Evolutionary conservation across 164 flowering plant species (phyloP).

Genomic region (Santalum album): DNA sequence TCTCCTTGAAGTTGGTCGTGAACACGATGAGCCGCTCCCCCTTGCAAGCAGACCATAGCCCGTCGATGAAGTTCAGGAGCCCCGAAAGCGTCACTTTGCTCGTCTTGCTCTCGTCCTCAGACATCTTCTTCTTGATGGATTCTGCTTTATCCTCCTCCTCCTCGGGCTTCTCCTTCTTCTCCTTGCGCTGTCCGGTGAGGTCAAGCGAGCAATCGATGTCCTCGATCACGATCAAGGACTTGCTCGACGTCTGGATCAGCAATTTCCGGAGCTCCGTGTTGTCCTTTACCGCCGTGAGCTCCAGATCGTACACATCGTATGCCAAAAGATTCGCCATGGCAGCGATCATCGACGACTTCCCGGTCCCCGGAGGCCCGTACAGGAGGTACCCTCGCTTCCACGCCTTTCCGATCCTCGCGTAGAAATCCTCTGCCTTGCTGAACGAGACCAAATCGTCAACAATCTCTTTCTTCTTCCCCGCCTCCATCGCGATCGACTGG

Average conservation of each 20-base stretch:
- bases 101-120: background rate
- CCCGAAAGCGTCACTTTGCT: slow-evolving; percentile 32
- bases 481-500: slow-evolving; percentile 2
- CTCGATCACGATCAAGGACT: slow-evolving; percentile 7
- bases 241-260: background rate
- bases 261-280: slow-evolving; percentile 5
- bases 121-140: background rate
- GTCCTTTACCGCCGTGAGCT: slow-evolving; percentile 2
- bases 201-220: slow-evolving; percentile 8
- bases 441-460: slow-evolving; percentile 2
- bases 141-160: background rate
- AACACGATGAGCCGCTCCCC: slow-evolving; percentile 27
- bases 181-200: background rate
- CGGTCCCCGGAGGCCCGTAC: slow-evolving; percentile 5
- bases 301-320: slow-evolving; percentile 3
- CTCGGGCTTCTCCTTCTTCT: background rate
- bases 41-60: slow-evolving; percentile 27
- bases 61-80: slow-evolving; percentile 33
- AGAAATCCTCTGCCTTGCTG: background rate
- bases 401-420: slow-evolving; percentile 1
- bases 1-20: slow-evolving; percentile 27
- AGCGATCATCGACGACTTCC: slow-evolving; percentile 7
- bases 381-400: slow-evolving; percentile 4
- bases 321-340: slow-evolving; percentile 4
- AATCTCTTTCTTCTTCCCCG: background rate